Percentiles rank a stretch among this genome's conserved stretches.
Evolutionary conservation across 139 green algal species (phyloP).

Genomic region (Chlamydomonas schloesseri): DNA sequence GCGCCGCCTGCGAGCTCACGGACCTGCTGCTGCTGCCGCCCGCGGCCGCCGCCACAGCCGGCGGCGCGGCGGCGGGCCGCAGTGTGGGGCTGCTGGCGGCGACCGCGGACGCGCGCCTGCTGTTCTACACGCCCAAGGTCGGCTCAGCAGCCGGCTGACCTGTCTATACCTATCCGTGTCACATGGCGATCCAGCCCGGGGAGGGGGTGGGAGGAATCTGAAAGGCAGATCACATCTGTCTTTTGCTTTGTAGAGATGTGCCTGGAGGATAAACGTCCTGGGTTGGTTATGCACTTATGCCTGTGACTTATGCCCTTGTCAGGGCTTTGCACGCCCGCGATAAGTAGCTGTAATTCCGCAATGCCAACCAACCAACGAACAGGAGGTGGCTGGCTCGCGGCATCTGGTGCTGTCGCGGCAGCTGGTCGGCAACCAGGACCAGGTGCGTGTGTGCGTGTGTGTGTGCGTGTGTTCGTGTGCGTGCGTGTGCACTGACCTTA

Average conservation of each 20-base stretch:
- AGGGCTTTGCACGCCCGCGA: no score
- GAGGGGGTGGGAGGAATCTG: no score
- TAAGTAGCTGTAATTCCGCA: no score
- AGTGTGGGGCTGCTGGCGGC: constrained; percentile 71
- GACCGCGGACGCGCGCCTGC: constrained; percentile 84
- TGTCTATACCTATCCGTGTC: no score
- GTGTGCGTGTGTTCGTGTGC: no score
- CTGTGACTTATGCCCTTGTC: not conserved
- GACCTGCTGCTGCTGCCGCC: constrained; percentile 70
- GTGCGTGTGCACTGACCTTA: no score
- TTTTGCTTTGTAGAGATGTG: no score
- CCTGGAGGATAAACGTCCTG: no score
- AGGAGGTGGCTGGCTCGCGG: constrained; percentile 11
- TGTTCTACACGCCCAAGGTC: constrained; percentile 69
- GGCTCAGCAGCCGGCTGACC: no score
- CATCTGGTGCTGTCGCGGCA: constrained; percentile 68
- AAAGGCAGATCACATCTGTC: no score
- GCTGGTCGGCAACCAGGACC: constrained; percentile 93
- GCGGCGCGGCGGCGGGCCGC: not conserved
- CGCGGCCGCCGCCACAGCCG: not conserved
- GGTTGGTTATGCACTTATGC: no score
- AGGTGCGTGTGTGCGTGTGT: constrained; percentile 64
- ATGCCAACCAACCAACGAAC: not conserved
- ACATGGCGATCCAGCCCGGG: no score
- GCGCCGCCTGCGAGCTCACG: constrained; percentile 59